Percentiles rank a stretch among this genome's conserved stretches.
These are phyloP conservation scores for Brasenia schreberi DNA, from an alignment of 164 flowering plant species.

Conservation along the genomic window DNA sequence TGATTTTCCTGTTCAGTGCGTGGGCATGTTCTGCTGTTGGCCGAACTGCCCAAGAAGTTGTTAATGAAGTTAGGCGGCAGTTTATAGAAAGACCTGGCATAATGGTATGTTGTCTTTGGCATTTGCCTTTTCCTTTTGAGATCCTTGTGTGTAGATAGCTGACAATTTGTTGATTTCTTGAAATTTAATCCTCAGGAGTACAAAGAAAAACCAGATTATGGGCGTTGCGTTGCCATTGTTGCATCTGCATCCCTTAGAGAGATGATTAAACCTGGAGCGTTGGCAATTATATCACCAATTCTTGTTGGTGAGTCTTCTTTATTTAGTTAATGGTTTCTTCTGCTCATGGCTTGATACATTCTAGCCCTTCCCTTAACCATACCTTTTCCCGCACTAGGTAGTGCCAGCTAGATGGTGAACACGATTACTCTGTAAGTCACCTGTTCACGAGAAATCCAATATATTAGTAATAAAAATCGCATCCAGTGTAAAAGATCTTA, in stretches of 20 bases:
- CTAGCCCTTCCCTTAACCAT: too few relatives aligned
- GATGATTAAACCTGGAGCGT: conserved; percentile 99
- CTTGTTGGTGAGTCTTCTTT: conserved; percentile 45
- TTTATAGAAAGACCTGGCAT: conserved; percentile 98
- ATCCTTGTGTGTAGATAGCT: not conserved
- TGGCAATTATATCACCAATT: conserved; percentile 87
- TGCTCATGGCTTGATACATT: too few relatives aligned
- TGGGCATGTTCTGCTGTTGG: conserved; percentile 99
- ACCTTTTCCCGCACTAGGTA: too few relatives aligned
- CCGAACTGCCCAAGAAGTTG: conserved; percentile 97
- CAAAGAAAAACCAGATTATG: conserved; percentile 91
- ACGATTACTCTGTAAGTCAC: too few relatives aligned
- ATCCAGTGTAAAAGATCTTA: too few relatives aligned
- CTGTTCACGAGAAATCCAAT: too few relatives aligned
- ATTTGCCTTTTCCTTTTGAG: not conserved
- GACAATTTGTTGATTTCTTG: not conserved
- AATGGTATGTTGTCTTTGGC: conserved; percentile 45
- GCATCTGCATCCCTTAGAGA: conserved; percentile 96
- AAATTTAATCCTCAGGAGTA: conserved; percentile 45
- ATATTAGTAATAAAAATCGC: too few relatives aligned
- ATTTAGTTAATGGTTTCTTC: not conserved
- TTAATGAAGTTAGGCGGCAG: conserved; percentile 94
- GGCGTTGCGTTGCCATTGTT: conserved; percentile 95
- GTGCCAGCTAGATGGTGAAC: too few relatives aligned
- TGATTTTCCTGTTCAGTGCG: conserved; percentile 90